Evolutionary conservation across 2,329 filamentous ascomycete genomes (phyloP).

Genomic region (Botrytis fragariae): DNA sequence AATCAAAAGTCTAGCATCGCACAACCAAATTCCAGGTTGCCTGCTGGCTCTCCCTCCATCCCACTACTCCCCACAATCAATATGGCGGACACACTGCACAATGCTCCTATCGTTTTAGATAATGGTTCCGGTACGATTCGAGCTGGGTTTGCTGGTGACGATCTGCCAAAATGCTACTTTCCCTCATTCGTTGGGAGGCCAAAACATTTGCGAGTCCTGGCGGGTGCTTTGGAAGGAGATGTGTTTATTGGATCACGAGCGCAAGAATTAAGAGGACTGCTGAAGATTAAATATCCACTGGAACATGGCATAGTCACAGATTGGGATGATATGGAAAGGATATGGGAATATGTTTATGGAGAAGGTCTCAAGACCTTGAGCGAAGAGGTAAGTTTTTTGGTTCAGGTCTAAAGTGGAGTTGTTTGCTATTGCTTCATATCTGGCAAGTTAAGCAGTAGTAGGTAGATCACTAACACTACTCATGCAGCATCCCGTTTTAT

Average conservation of each 20-base stretch:
- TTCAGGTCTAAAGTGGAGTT: background rate
- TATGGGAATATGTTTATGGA: conserved; percentile 97
- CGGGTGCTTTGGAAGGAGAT: conserved; percentile 94
- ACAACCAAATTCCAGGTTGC: background rate
- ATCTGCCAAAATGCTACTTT: conserved; percentile 94
- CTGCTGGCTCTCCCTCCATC: background rate
- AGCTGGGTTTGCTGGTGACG: conserved; percentile 94
- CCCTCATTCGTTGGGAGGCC: conserved; percentile 95
- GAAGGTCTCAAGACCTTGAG: conserved; percentile 95
- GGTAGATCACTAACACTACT: conserved; percentile 17
- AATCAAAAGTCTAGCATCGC: background rate
- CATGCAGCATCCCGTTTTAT: conserved; percentile 79
- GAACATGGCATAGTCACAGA: conserved; percentile 98
- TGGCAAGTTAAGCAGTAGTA: background rate
- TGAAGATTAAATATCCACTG: conserved; percentile 94
- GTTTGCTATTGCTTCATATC: conserved; percentile 3
- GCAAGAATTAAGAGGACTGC: conserved; percentile 82
- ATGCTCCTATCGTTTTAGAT: conserved; percentile 97
- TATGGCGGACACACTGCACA: conserved; percentile 77
- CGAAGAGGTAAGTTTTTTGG: conserved; percentile 69
- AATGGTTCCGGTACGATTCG: conserved; percentile 98
- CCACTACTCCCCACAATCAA: background rate
- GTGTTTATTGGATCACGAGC: conserved; percentile 91
- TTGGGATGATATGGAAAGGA: conserved; percentile 99
- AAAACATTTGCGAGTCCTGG: conserved; percentile 91